These are phyloP conservation scores for Crithidia brevicula DNA, from an alignment of 208 protist species.

Conservation along the genomic window DNA sequence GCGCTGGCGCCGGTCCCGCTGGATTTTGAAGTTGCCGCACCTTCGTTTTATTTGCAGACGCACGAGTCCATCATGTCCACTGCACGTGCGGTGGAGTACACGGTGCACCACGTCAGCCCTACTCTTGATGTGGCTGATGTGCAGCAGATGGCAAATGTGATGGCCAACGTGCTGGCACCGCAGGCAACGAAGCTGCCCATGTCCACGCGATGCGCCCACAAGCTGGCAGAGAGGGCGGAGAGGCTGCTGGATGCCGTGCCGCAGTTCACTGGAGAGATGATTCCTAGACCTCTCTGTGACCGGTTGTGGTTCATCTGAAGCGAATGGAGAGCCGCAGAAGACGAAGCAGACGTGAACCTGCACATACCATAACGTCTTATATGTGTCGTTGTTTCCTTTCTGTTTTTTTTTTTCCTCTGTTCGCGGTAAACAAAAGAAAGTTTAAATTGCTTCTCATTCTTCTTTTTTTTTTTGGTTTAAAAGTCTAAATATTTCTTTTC, in stretches of 20 bases:
- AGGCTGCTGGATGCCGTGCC: conserved; percentile 79
- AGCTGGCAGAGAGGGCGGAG: conserved; percentile 75
- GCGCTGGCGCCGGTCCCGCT: conserved; percentile 61
- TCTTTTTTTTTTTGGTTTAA: too few relatives aligned
- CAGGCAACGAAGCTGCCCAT: conserved; percentile 92
- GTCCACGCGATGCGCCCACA: conserved; percentile 85
- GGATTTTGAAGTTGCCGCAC: conserved; percentile 40
- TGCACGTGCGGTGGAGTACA: conserved; percentile 84
- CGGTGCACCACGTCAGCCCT: conserved; percentile 73
- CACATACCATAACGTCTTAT: too few relatives aligned
- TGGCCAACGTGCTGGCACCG: conserved; percentile 71
- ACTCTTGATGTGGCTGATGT: conserved; percentile 74
- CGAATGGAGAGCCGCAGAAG: neutral
- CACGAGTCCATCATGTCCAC: conserved; percentile 90
- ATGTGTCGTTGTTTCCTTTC: conserved; percentile 4
- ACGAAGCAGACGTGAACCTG: too few relatives aligned
- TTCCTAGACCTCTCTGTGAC: conserved; percentile 69
- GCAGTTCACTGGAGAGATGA: conserved; percentile 67
- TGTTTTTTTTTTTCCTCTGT: conserved; percentile 21
- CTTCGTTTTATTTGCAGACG: conserved; percentile 87
- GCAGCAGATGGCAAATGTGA: conserved; percentile 77
- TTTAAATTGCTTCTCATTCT: neutral
- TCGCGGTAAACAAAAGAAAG: too few relatives aligned
- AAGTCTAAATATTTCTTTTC: too few relatives aligned
- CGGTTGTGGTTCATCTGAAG: conserved; percentile 86